Conservation (phyloP, 2,329 filamentous ascomycete species). For the Epichloe amarillans region DNA sequence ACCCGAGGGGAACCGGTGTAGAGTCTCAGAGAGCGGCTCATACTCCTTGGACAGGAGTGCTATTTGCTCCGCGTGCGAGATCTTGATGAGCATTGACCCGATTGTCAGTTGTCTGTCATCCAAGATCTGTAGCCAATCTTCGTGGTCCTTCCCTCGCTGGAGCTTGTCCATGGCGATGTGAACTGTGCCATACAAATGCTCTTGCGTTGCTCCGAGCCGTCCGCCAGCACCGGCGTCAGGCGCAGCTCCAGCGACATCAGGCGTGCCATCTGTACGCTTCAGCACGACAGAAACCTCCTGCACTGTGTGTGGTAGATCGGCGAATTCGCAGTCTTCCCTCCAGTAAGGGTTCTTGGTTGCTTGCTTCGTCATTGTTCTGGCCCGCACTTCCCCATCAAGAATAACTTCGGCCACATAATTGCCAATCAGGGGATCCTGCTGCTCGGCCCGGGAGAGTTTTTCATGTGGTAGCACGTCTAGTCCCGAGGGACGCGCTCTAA, state of each 20-base stretch:
- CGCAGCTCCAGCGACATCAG: constrained; percentile 29
- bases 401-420: constrained; percentile 72
- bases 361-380: constrained; percentile 58
- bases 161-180: constrained; percentile 71
- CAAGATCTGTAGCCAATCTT: constrained; percentile 76
- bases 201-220: constrained; percentile 16
- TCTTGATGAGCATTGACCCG: constrained; percentile 72
- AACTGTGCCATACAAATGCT: constrained; percentile 55
- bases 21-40: constrained; percentile 62
- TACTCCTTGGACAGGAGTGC: constrained; percentile 83
- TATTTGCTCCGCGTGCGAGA: constrained; percentile 77
- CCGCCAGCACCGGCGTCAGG: background rate
- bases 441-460: constrained; percentile 10
- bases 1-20: constrained; percentile 74
- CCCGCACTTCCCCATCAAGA: constrained; percentile 65
- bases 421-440: constrained; percentile 36
- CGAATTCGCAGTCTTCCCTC: constrained; percentile 69
- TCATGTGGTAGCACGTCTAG: constrained; percentile 13
- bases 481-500: constrained; percentile 27
- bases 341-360: constrained; percentile 67
- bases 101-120: constrained; percentile 65
- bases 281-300: constrained; percentile 59
- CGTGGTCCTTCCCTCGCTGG: constrained; percentile 62
- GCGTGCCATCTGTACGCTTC: constrained; percentile 46
- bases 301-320: constrained; percentile 55